These are phyloP conservation scores for Arachnomyces sp. DNA, from an alignment of 2,329 filamentous ascomycete genomes.

Conservation along the genomic window DNA sequence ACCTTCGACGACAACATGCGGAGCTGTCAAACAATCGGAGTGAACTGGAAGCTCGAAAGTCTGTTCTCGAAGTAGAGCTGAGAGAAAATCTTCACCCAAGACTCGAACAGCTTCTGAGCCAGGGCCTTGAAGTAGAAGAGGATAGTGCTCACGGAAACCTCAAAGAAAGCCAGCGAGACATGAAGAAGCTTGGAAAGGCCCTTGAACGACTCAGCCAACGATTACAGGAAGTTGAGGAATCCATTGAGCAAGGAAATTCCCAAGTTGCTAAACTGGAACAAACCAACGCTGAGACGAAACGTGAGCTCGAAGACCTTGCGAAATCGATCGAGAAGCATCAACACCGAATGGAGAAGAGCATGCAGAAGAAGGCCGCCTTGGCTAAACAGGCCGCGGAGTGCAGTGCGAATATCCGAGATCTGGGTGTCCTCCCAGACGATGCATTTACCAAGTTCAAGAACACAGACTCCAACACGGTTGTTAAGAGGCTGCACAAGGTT, in stretches of 20 bases:
- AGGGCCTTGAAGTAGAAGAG: slow-evolving; percentile 60
- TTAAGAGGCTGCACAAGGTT: slow-evolving; percentile 73
- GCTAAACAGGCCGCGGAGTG: slow-evolving; percentile 72
- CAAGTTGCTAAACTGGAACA: slow-evolving; percentile 55
- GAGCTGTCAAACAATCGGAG: slow-evolving; percentile 65
- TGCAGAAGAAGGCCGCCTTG: slow-evolving; percentile 77
- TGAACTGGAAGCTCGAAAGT: slow-evolving; percentile 73
- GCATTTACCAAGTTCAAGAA: slow-evolving; percentile 86
- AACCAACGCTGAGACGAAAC: slow-evolving; percentile 56
- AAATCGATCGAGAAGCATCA: slow-evolving; percentile 75
- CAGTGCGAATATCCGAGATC: slow-evolving; percentile 79
- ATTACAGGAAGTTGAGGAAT: slow-evolving; percentile 65
- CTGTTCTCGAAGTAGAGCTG: slow-evolving; percentile 75
- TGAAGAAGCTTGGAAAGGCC: slow-evolving; percentile 66
- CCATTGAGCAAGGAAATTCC: slow-evolving; percentile 54
- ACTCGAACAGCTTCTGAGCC: slow-evolving; percentile 74
- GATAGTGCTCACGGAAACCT: slow-evolving; percentile 56
- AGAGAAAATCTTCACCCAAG: slow-evolving; percentile 82
- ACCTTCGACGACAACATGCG: slow-evolving; percentile 68
- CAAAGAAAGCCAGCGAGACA: slow-evolving; percentile 70
- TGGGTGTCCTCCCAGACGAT: slow-evolving; percentile 89
- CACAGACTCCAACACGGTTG: slow-evolving; percentile 68
- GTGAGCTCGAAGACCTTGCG: slow-evolving; percentile 67
- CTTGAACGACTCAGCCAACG: slow-evolving; percentile 61
- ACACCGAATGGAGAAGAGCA: slow-evolving; percentile 83